Conservation (phyloP, 2,329 filamentous ascomycete genomes). For the Claviceps spartinae region DNA sequence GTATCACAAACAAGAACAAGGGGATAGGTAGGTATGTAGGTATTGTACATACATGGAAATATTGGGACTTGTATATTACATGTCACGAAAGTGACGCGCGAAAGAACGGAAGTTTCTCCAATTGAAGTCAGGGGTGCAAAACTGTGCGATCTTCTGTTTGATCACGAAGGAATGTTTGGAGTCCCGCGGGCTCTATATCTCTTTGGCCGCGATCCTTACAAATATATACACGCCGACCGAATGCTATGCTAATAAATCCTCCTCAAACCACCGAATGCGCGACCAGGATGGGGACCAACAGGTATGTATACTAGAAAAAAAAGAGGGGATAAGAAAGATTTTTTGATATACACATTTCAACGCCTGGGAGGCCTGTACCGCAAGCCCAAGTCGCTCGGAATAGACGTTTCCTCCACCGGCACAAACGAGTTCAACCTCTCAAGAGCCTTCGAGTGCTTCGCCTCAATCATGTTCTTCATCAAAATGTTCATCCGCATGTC, state of each 20-base stretch:
- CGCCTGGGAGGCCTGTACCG: constrained; percentile 10
- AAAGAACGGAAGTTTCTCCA: too few relatives aligned
- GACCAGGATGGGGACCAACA: too few relatives aligned
- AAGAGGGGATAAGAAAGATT: background rate
- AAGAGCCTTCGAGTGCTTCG: constrained; percentile 36
- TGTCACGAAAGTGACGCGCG: too few relatives aligned
- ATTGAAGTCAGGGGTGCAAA: too few relatives aligned
- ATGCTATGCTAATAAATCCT: constrained; percentile 5
- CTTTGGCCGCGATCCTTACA: background rate
- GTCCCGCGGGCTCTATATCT: background rate
- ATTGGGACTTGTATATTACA: too few relatives aligned
- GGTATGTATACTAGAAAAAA: background rate
- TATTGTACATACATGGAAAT: too few relatives aligned
- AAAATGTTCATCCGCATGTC: constrained; percentile 58
- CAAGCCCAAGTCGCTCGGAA: constrained; percentile 12
- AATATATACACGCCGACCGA: constrained; percentile 1
- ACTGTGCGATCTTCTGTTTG: too few relatives aligned
- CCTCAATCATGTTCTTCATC: constrained; percentile 59
- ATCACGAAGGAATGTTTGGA: too few relatives aligned
- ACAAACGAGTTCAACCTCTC: constrained; percentile 20
- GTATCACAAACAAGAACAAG: too few relatives aligned
- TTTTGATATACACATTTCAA: background rate
- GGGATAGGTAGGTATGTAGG: too few relatives aligned
- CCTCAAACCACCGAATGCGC: too few relatives aligned
- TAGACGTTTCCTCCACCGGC: constrained; percentile 22